Conservation (phyloP, 2,329 filamentous ascomycete species). For the Microdochium nivale region DNA sequence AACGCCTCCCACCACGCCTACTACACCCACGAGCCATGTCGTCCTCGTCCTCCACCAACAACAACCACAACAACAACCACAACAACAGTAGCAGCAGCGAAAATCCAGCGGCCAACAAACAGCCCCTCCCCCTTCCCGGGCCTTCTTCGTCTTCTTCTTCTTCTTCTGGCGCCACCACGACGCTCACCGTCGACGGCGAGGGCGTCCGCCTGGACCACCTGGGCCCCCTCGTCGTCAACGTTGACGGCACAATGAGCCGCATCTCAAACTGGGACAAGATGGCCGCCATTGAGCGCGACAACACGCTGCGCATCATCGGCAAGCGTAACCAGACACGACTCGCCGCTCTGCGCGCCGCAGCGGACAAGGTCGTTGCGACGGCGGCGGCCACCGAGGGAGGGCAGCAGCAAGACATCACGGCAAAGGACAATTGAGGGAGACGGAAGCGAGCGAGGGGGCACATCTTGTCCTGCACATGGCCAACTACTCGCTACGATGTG, state of each 20-base stretch:
- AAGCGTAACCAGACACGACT: constrained; percentile 60
- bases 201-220: constrained; percentile 56
- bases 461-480: no score
- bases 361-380: neutral
- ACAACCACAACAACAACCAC: neutral
- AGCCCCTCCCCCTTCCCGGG: constrained; percentile 12
- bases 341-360: constrained; percentile 34
- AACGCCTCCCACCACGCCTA: neutral
- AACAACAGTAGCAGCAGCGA: constrained; percentile 1
- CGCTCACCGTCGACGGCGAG: constrained; percentile 24
- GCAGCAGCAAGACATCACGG: constrained; percentile 10
- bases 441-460: no score
- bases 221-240: constrained; percentile 66
- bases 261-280: constrained; percentile 69
- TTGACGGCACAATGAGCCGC: constrained; percentile 61
- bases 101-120: neutral
- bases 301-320: constrained; percentile 57
- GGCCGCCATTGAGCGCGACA: constrained; percentile 58
- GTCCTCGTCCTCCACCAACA: neutral
- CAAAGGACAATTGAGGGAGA: constrained; percentile 3
- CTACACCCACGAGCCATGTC: neutral
- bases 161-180: constrained; percentile 5
- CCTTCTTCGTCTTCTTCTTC: no score
- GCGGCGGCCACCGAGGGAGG: neutral
- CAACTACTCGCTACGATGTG: no score